Percentiles rank a stretch among this genome's conserved stretches.
Conservation (phyloP, 805 yeast genomes). For the Dipodascopsis tothii region DNA sequence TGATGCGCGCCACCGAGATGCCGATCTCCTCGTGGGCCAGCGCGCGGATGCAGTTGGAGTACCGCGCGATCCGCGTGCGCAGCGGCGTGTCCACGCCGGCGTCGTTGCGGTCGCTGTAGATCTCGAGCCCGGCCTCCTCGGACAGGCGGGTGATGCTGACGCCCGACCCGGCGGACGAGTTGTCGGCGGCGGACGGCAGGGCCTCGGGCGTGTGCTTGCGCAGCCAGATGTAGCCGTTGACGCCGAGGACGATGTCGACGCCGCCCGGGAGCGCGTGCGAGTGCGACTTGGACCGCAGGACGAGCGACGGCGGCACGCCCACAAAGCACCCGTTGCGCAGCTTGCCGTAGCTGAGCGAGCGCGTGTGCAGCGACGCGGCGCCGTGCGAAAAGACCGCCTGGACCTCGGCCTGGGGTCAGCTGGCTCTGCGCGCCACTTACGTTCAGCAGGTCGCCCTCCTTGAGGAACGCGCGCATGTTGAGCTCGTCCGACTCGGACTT, state of each 20-base stretch:
- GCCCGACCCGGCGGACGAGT: slow-evolving; percentile 20
- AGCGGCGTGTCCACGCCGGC: slow-evolving; percentile 44
- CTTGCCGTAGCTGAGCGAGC: slow-evolving; percentile 93
- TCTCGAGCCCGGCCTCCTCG: slow-evolving; percentile 90
- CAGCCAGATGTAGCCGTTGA: slow-evolving; percentile 91
- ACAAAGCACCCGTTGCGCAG: slow-evolving; percentile 82
- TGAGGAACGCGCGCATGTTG: slow-evolving; percentile 87
- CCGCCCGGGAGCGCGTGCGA: slow-evolving; percentile 89
- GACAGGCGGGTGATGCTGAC: slow-evolving; percentile 68
- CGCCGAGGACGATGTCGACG: slow-evolving; percentile 82
- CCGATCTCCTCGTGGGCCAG: slow-evolving; percentile 80
- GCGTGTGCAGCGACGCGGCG: slow-evolving; percentile 85
- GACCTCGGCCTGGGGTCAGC: slow-evolving; percentile 70
- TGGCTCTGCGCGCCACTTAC: too few species aligned
- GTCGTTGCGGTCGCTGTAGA: slow-evolving; percentile 75
- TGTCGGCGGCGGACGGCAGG: slow-evolving; percentile 33
- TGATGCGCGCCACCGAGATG: slow-evolving; percentile 71
- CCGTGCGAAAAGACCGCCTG: slow-evolving; percentile 87
- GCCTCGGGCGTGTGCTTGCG: slow-evolving; percentile 40
- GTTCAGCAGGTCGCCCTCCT: slow-evolving; percentile 91
- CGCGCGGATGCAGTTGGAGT: slow-evolving; percentile 75
- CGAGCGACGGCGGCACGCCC: slow-evolving; percentile 71
- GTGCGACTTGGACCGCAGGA: slow-evolving; percentile 81
- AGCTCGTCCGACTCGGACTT: slow-evolving; percentile 92
- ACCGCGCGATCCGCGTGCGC: slow-evolving; percentile 72